phyloP scores from a whole-genome alignment of 2,329 filamentous ascomycete genomes.

The Coniochaeta ligniaria region DNA sequence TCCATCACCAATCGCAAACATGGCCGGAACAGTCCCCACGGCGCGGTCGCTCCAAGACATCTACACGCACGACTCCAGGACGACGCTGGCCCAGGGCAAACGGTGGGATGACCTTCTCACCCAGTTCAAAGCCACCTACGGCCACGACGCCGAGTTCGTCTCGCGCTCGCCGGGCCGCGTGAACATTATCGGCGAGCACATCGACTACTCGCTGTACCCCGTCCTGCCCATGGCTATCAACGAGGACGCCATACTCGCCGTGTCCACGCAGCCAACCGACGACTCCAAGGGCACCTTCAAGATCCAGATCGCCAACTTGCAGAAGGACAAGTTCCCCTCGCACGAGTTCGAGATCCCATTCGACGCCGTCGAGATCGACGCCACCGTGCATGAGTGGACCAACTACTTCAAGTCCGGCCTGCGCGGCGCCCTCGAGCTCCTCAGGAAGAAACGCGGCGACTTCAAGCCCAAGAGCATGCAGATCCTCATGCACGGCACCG shows the following conservation, averaged over 20 bases:
- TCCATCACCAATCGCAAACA: not conserved
- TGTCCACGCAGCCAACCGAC: slow-evolving; percentile 34
- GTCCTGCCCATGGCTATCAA: slow-evolving; percentile 94
- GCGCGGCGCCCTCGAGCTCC: slow-evolving; percentile 69
- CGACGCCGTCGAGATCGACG: slow-evolving; percentile 70
- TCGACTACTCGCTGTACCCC: slow-evolving; percentile 96
- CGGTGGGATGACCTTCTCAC: slow-evolving; percentile 71
- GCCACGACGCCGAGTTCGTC: slow-evolving; percentile 68
- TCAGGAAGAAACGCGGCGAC: slow-evolving; percentile 53
- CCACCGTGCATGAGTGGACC: slow-evolving; percentile 83
- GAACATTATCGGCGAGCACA: slow-evolving; percentile 98
- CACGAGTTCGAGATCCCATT: slow-evolving; percentile 66
- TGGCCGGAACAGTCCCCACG: slow-evolving; percentile 60
- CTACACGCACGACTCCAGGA: slow-evolving; percentile 70
- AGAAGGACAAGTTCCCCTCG: slow-evolving; percentile 65
- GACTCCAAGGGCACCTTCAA: slow-evolving; percentile 48
- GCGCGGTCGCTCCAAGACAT: slow-evolving; percentile 71
- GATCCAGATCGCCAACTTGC: slow-evolving; percentile 75
- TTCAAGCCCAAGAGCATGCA: slow-evolving; percentile 74
- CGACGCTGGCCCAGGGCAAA: slow-evolving; percentile 56
- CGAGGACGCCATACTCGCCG: slow-evolving; percentile 82
- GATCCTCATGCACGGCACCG: slow-evolving; percentile 82
- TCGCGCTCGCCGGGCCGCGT: slow-evolving; percentile 88
- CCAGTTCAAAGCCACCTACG: slow-evolving; percentile 65
- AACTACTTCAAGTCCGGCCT: slow-evolving; percentile 98